These are phyloP conservation scores for Phyllosticta citriasiana DNA, from an alignment of 2,329 filamentous ascomycete species.

Conservation along the genomic window DNA sequence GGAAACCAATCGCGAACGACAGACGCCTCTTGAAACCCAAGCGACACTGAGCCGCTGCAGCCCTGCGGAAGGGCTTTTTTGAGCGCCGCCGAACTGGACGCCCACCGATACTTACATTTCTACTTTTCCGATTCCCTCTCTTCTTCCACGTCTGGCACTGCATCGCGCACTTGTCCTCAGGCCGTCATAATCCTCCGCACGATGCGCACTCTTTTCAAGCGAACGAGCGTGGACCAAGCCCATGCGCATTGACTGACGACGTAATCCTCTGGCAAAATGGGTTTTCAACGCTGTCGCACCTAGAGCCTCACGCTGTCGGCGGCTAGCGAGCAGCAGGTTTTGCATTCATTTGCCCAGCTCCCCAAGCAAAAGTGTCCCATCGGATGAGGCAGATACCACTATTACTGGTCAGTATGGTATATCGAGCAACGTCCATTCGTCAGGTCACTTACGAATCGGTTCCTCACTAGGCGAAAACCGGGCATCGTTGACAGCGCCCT, in stretches of 20 bases:
- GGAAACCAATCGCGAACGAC: not conserved
- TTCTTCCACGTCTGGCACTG: not conserved
- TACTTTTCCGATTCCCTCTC: not conserved
- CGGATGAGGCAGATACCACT: conserved; percentile 88
- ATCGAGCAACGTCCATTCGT: not conserved
- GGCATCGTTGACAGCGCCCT: conserved; percentile 88
- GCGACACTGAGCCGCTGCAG: not conserved
- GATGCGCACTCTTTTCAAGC: not conserved
- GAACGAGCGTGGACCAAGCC: not conserved
- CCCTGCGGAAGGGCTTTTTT: not conserved
- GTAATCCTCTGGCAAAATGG: not conserved
- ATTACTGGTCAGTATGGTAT: not conserved
- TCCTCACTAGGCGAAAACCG: conserved; percentile 79
- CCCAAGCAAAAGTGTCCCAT: conserved; percentile 73
- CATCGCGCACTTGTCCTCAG: not conserved
- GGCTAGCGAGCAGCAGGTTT: not conserved
- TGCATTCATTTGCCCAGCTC: conserved; percentile 55
- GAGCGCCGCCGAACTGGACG: not conserved
- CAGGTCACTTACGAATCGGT: conserved; percentile 63
- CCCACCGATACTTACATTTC: not conserved
- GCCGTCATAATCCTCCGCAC: not conserved
- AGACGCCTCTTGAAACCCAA: not conserved
- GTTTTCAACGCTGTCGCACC: not conserved
- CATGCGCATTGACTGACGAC: not conserved
- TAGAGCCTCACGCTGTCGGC: not conserved